Base-by-base conservation (phyloP, 2,329 filamentous ascomycete species). In the Fusarium graminum region DNA sequence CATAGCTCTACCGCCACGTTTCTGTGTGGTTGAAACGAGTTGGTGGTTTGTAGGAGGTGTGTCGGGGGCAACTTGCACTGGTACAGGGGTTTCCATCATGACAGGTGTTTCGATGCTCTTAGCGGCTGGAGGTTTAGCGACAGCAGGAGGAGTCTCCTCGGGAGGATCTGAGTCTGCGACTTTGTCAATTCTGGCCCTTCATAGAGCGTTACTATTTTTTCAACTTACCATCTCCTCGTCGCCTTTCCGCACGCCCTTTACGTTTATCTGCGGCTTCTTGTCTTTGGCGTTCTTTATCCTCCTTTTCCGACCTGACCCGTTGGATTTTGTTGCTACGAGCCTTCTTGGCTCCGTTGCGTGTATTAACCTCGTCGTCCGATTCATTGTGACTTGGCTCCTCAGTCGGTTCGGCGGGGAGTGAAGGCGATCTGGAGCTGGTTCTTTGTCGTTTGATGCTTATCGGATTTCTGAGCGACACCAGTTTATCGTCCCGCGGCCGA, bases 211-310 rank as follows among this genome's bases (percentile, higher is more conserved):
- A 16, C 55, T 42, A 5, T 28, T 47, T 25, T 4, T 28, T 47
- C 25, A 11, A 34, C 81, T 73, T 83, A 94, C 93, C 93, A 74
- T 97, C 93, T 68, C 85, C 90, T 76, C 92, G 89, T 70, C 93
- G 87, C 65, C 92, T 86, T 69, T 95, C 93, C 40, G 91, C 89
- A 54, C 93, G 87, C 49, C 90, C 92, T 82, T 94, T 95, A 62
- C 93, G 86, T 76, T 94, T 92, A 70, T 85, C 92, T 25, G 89
- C 88, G 32, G 90, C 89, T 74, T 97, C 94, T 29, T 86, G 85
- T 55, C 90, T 86, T 69, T 90, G 88, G 44, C 86, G 83, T 71
- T 97, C 93, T 52, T 88, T 87, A 67, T 97, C 92, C 70, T 92
- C 90, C 60, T 87, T 86, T 63, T 91, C 86, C 40, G 87, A 84